Percentiles rank a stretch among this genome's conserved stretches.
Evolutionary conservation across 345 rosid genomes (phyloP).

Genomic region (Pseudoturritis turrita): DNA sequence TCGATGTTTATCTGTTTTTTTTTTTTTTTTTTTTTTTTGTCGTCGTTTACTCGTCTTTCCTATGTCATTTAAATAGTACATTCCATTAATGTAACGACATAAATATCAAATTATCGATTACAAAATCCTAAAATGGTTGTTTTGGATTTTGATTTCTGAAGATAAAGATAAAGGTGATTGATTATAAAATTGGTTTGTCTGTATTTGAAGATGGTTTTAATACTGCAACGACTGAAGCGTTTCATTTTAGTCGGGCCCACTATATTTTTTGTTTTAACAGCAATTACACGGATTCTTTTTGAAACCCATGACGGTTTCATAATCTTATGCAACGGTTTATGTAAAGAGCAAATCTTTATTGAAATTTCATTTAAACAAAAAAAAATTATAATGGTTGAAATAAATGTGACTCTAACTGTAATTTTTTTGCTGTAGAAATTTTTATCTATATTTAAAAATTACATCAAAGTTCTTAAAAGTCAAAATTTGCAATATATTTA

Average conservation of each 20-base stretch:
- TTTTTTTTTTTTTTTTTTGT: too few relatives aligned
- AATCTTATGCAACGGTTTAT: neutral
- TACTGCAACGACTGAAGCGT: neutral
- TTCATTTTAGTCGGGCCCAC: neutral
- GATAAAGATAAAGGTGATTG: neutral
- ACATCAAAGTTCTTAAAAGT: too few relatives aligned
- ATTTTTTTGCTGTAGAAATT: too few relatives aligned
- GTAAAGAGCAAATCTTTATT: too few relatives aligned
- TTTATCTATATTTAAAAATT: too few relatives aligned
- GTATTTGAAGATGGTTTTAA: neutral
- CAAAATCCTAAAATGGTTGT: neutral
- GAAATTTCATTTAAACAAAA: too few relatives aligned
- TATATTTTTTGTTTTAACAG: neutral
- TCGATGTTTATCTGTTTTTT: constrained; percentile 13
- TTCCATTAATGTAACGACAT: neutral
- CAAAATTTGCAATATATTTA: too few relatives aligned
- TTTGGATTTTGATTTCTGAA: neutral
- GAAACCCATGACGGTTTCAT: neutral
- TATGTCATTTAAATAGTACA: neutral
- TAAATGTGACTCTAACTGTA: too few relatives aligned
- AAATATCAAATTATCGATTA: neutral
- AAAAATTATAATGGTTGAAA: too few relatives aligned
- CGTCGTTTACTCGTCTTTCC: too few relatives aligned
- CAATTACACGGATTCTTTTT: neutral
- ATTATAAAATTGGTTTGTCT: neutral